Percentiles rank a stretch among this genome's conserved stretches.
These are phyloP conservation scores for Odontarrhena argentea DNA, from an alignment of 345 rosid species.

Conservation along the genomic window DNA sequence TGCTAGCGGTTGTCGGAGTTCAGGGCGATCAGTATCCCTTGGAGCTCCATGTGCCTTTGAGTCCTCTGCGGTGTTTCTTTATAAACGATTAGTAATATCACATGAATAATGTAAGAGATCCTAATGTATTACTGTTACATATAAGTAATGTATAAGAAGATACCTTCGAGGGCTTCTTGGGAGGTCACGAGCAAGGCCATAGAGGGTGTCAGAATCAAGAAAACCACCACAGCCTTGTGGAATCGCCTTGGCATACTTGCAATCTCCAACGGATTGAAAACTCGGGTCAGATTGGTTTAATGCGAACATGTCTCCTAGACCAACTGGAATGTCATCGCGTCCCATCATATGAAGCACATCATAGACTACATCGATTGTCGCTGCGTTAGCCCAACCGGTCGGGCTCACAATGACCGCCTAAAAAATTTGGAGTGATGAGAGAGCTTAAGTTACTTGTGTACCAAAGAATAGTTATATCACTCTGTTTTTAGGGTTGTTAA, in stretches of 20 bases:
- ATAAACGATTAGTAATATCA: not conserved
- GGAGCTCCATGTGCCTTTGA: conserved; percentile 67
- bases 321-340: conserved; percentile 88
- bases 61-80: conserved; percentile 80
- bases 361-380: conserved; percentile 77
- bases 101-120: not conserved
- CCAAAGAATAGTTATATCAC: not conserved
- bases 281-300: conserved; percentile 64
- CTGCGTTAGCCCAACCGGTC: conserved; percentile 95
- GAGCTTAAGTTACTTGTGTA: conserved; percentile 10
- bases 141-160: not conserved
- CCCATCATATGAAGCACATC: conserved; percentile 98
- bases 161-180: conserved; percentile 92
- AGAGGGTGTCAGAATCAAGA: conserved; percentile 86
- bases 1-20: conserved; percentile 73
- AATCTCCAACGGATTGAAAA: conserved; percentile 62
- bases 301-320: conserved; percentile 67
- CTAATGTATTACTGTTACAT: too few relatives aligned
- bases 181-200: conserved; percentile 76
- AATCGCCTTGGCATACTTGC: conserved; percentile 69
- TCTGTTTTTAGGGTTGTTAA: too few relatives aligned
- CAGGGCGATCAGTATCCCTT: conserved; percentile 64
- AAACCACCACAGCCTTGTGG: conserved; percentile 89
- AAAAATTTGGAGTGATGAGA: conserved; percentile 23
- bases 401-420: conserved; percentile 82